Conservation (phyloP, 1,284 basidiomycete species). For the Mycosarcoma maydis region DNA sequence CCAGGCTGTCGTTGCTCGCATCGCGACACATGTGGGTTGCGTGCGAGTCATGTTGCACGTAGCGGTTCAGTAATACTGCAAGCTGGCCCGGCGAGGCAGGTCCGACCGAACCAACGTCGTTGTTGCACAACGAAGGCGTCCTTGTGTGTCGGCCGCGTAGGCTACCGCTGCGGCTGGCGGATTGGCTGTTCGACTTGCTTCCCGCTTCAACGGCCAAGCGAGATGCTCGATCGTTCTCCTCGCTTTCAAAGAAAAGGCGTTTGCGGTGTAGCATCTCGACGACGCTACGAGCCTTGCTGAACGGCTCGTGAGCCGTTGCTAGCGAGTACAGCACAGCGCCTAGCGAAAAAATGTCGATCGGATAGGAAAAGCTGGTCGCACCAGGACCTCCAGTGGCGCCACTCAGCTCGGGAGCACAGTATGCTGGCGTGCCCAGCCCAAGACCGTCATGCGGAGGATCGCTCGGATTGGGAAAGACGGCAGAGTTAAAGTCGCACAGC, state of each 20-base stretch:
- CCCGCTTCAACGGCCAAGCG: constrained; percentile 49
- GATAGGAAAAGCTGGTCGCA: constrained; percentile 50
- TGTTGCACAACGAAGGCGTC: not conserved
- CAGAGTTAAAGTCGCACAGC: constrained; percentile 65
- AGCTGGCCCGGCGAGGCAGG: constrained; percentile 17
- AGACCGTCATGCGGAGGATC: constrained; percentile 56
- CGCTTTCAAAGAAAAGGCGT: constrained; percentile 58
- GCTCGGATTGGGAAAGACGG: constrained; percentile 59
- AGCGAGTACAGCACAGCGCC: constrained; percentile 64
- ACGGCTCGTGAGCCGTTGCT: constrained; percentile 60
- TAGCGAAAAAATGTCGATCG: constrained; percentile 61
- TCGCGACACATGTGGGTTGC: constrained; percentile 15
- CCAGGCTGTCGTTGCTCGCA: constrained; percentile 53
- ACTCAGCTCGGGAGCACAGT: constrained; percentile 64
- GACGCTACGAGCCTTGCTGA: constrained; percentile 53
- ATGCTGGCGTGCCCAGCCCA: constrained; percentile 64
- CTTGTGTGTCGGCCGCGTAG: constrained; percentile 34
- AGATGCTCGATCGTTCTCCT: constrained; percentile 60
- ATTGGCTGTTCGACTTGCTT: constrained; percentile 30
- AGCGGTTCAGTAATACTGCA: constrained; percentile 13
- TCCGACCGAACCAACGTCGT: not conserved
- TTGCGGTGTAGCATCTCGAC: constrained; percentile 65
- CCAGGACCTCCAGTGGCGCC: constrained; percentile 35
- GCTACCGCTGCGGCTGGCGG: constrained; percentile 42
- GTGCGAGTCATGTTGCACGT: constrained; percentile 8